These are phyloP conservation scores for Galerina marginata DNA, from an alignment of 768 basidiomycete species.

Conservation along the genomic window DNA sequence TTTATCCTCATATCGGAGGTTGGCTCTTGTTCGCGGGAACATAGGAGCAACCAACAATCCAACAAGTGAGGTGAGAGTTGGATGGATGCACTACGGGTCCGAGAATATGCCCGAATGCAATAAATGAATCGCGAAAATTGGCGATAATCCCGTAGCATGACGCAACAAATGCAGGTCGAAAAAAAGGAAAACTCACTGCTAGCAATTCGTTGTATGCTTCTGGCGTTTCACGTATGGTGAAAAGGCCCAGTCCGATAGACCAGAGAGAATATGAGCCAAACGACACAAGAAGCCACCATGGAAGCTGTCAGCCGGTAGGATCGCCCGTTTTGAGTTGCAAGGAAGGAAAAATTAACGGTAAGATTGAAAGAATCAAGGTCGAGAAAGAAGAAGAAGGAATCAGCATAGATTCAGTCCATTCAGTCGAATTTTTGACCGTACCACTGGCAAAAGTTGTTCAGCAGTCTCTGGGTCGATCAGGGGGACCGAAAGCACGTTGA, in stretches of 20 bases:
- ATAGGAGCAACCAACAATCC: no score
- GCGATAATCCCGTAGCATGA: not conserved
- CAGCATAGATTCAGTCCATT: not conserved
- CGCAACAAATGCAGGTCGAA: slow-evolving; percentile 2
- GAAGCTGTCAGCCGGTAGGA: slow-evolving; percentile 52
- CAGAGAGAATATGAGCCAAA: slow-evolving; percentile 83
- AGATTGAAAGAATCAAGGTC: not conserved
- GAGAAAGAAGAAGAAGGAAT: not conserved
- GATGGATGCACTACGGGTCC: no score
- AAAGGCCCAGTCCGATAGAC: slow-evolving; percentile 77
- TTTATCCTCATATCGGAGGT: no score
- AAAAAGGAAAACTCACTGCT: slow-evolving; percentile 46
- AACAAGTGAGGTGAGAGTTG: no score
- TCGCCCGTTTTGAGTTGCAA: no score
- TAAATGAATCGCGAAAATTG: no score
- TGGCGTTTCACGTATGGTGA: slow-evolving; percentile 77
- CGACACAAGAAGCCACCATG: slow-evolving; percentile 82
- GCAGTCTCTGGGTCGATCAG: slow-evolving; percentile 52
- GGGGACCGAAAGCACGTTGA: slow-evolving; percentile 60
- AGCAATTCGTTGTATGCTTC: slow-evolving; percentile 79
- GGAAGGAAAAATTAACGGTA: not conserved
- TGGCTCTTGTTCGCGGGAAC: no score
- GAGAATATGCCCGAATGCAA: no score
- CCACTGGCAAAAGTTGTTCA: slow-evolving; percentile 62
- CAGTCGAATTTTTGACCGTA: slow-evolving; percentile 37